Conservation (phyloP, 2,329 filamentous ascomycete genomes). For the Aspergillus alliaceus region DNA sequence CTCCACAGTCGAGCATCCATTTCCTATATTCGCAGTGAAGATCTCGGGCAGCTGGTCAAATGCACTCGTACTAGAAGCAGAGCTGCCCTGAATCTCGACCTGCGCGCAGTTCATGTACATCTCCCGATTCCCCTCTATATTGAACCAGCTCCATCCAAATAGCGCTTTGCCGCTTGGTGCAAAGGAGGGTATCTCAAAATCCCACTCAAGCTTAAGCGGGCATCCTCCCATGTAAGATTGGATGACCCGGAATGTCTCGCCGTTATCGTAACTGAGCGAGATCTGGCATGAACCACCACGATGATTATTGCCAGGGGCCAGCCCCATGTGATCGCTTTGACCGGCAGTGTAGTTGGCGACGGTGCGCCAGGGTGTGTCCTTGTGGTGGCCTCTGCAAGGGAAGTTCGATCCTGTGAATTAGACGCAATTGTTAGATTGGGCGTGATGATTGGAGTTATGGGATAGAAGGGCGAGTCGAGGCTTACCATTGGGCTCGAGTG, state of each 20-base stretch:
- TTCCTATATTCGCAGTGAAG: neutral
- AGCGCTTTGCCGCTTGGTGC: constrained; percentile 60
- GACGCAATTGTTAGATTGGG: neutral
- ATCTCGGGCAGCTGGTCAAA: neutral
- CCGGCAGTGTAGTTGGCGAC: constrained; percentile 65
- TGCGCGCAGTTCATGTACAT: constrained; percentile 77
- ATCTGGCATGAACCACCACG: constrained; percentile 74
- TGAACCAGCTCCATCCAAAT: constrained; percentile 76
- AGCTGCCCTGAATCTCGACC: constrained; percentile 55
- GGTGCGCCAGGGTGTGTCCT: constrained; percentile 47
- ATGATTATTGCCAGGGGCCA: constrained; percentile 63
- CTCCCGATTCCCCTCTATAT: constrained; percentile 69
- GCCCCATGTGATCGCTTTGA: constrained; percentile 59
- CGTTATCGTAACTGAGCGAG: constrained; percentile 70
- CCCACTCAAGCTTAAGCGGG: constrained; percentile 53
- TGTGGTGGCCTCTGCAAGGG: constrained; percentile 70
- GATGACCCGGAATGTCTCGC: constrained; percentile 67
- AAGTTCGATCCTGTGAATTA: constrained; percentile 53
- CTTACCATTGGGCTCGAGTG: constrained; percentile 55
- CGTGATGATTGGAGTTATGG: neutral
- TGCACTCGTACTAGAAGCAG: neutral
- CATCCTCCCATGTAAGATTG: constrained; percentile 60
- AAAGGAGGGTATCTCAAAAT: constrained; percentile 65
- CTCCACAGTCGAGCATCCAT: neutral
- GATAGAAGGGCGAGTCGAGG: fast-evolving